Evolutionary conservation across 768 basidiomycete genomes (phyloP).

Genomic region (Auricularia cornea): DNA sequence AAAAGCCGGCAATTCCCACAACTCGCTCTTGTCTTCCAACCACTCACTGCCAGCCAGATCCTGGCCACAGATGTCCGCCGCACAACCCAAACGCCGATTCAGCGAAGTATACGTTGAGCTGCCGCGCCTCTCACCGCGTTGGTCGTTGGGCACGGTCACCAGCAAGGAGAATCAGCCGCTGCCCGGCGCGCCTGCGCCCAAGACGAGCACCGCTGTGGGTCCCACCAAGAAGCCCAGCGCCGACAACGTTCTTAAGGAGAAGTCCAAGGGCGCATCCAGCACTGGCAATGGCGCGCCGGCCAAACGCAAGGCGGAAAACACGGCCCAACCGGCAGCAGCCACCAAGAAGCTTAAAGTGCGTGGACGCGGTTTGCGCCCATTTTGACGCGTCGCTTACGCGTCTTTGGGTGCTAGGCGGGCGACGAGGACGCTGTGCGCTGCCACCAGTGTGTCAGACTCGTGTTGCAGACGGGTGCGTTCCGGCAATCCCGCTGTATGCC

Average conservation of each 20-base stretch:
- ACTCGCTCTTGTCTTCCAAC: too few species aligned
- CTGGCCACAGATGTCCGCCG: background rate
- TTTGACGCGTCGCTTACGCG: background rate
- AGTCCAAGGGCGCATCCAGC: background rate
- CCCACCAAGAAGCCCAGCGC: background rate
- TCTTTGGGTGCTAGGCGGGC: background rate
- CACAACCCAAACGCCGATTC: background rate
- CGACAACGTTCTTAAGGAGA: background rate
- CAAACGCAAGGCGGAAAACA: constrained; percentile 1
- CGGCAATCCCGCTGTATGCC: background rate
- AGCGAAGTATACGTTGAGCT: background rate
- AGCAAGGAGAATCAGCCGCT: background rate
- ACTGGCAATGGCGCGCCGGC: background rate
- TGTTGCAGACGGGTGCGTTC: background rate
- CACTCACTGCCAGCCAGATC: too few species aligned
- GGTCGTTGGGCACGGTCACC: background rate
- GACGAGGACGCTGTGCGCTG: background rate
- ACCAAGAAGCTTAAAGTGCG: constrained; percentile 2
- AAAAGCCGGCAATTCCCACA: too few species aligned
- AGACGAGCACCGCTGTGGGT: background rate
- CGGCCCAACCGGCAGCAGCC: too few species aligned
- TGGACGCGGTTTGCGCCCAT: background rate
- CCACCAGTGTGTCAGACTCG: constrained; percentile 7
- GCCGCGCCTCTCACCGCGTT: background rate
- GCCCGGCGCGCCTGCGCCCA: background rate